Conservation (phyloP, 192 early-diverging fungal genomes). For the Coemansia sp. region DNA sequence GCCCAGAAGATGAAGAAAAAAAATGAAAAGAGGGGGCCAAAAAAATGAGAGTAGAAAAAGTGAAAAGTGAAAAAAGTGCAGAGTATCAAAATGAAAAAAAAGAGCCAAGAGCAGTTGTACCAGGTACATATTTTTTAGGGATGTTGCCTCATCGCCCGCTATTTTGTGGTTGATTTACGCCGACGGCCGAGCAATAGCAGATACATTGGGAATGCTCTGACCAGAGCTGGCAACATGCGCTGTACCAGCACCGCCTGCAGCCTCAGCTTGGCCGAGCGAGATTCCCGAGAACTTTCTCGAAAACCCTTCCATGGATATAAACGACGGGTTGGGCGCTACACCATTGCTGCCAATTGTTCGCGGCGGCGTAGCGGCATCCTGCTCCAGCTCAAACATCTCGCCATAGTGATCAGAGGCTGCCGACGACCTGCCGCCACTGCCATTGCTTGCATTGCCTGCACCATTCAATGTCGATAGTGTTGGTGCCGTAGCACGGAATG, state of each 20-base stretch:
- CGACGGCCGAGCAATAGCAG: constrained; percentile 41
- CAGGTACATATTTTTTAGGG: neutral
- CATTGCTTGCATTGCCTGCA: constrained; percentile 1
- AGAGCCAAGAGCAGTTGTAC: constrained; percentile 4
- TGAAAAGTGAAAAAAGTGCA: neutral
- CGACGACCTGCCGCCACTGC: constrained; percentile 44
- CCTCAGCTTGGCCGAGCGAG: constrained; percentile 26
- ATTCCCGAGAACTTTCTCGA: constrained; percentile 41
- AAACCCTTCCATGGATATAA: constrained; percentile 48
- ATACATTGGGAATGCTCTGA: constrained; percentile 26
- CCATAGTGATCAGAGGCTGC: constrained; percentile 42
- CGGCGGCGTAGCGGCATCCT: constrained; percentile 20
- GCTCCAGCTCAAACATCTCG: constrained; percentile 56
- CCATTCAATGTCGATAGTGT: neutral
- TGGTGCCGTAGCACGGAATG: constrained; percentile 7
- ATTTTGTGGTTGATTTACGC: constrained; percentile 4
- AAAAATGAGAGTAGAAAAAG: neutral
- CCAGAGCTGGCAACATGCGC: constrained; percentile 1
- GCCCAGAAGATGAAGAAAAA: neutral
- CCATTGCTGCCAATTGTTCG: constrained; percentile 15
- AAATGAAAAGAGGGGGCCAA: neutral
- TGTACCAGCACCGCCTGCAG: neutral
- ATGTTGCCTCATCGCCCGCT: neutral
- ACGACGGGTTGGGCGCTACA: constrained; percentile 34
- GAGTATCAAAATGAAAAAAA: neutral